phyloP scores from a whole-genome alignment of 495 filamentous ascomycete species.

The Aspergillus bertholletiae region DNA sequence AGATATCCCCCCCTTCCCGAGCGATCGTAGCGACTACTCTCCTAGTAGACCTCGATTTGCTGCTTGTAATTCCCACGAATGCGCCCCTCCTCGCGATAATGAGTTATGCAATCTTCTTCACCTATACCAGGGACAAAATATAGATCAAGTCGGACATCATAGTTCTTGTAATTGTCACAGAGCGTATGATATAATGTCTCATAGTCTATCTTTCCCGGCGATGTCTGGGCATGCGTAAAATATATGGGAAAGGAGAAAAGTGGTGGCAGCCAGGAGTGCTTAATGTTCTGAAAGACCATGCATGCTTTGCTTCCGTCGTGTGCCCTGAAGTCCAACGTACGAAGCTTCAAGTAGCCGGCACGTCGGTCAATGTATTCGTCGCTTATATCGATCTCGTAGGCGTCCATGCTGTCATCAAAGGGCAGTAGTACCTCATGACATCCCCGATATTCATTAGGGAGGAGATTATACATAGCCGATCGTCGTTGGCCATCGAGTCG shows the following conservation, averaged over 20 bases:
- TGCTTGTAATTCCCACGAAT: neutral
- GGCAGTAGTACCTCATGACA: neutral
- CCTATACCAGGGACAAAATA: slow-evolving; percentile 1
- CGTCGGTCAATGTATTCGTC: neutral
- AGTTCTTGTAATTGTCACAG: neutral
- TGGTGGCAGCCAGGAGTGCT: neutral
- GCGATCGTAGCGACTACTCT: neutral
- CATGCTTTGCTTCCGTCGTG: neutral
- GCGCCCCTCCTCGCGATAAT: neutral
- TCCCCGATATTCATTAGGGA: neutral
- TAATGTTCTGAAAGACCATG: neutral
- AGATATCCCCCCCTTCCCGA: slow-evolving; percentile 3
- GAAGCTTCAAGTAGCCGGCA: neutral
- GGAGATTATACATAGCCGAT: neutral
- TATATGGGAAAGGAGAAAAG: slow-evolving; percentile 4
- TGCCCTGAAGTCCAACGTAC: neutral
- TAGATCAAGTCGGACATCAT: slow-evolving; percentile 3
- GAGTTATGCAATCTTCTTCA: neutral
- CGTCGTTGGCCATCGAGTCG: neutral
- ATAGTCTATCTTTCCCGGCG: neutral
- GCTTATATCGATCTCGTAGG: neutral
- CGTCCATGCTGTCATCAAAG: neutral
- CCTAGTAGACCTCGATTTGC: neutral
- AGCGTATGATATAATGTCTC: neutral
- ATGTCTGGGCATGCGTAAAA: slow-evolving; percentile 3